phyloP scores from a whole-genome alignment of 2,329 filamentous ascomycete species.

The Polytolypa hystricis region DNA sequence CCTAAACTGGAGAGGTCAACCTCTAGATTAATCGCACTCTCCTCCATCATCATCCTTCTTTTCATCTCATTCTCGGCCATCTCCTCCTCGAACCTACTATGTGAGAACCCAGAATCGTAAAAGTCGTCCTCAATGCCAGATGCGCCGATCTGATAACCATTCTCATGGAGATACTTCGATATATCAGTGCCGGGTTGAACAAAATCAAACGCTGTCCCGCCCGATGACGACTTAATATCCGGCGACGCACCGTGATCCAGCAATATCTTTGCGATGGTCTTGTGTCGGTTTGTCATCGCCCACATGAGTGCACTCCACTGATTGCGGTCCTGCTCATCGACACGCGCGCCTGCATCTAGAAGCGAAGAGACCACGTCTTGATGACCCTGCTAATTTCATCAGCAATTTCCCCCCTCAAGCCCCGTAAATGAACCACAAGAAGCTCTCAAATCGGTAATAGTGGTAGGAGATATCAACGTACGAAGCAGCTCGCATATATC shows the following conservation, averaged over 20 bases:
- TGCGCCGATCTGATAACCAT: slow-evolving; percentile 59
- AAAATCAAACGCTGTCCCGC: slow-evolving; percentile 91
- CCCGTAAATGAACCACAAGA: no score
- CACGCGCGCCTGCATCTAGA: slow-evolving; percentile 72
- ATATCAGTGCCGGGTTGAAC: slow-evolving; percentile 92
- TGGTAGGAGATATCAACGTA: slow-evolving; percentile 38
- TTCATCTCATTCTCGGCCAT: slow-evolving; percentile 94
- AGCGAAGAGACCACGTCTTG: slow-evolving; percentile 76
- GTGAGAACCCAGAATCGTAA: slow-evolving; percentile 81
- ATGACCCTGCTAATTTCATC: slow-evolving; percentile 52
- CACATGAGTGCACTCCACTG: slow-evolving; percentile 98
- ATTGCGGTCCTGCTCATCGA: slow-evolving; percentile 90
- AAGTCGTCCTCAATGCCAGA: slow-evolving; percentile 61
- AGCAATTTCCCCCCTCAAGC: slow-evolving; percentile 9
- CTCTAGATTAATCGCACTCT: slow-evolving; percentile 91
- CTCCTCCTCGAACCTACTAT: slow-evolving; percentile 93
- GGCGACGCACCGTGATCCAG: slow-evolving; percentile 92
- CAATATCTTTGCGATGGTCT: slow-evolving; percentile 83
- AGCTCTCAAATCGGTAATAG: no score
- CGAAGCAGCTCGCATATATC: slow-evolving; percentile 97
- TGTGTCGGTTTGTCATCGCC: slow-evolving; percentile 98
- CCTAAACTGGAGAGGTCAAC: slow-evolving; percentile 93
- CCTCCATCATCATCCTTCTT: slow-evolving; percentile 91
- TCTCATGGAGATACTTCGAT: slow-evolving; percentile 87
- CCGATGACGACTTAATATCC: slow-evolving; percentile 87